Conservation (phyloP, 169 alveolate species). For the Plasmodium knowlesi region DNA sequence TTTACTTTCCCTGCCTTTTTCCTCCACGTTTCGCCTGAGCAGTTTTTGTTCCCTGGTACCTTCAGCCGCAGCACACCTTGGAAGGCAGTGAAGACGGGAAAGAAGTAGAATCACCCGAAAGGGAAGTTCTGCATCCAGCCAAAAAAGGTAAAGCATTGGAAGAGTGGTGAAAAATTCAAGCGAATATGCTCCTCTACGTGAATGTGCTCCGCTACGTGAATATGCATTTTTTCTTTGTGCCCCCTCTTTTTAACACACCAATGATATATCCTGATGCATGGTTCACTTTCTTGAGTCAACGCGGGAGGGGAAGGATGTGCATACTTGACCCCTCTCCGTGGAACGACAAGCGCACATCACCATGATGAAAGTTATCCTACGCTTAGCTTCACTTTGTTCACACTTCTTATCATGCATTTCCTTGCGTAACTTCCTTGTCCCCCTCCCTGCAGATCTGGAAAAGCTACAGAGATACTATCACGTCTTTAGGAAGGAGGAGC, state of each 20-base stretch:
- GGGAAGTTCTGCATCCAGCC: not conserved
- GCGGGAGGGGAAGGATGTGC: no score
- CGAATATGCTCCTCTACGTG: not conserved
- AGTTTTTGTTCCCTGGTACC: slow-evolving; percentile 93
- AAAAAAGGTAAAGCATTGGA: slow-evolving; percentile 23
- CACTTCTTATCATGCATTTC: slow-evolving; percentile 9
- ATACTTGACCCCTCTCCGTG: no score
- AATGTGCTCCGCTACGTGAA: slow-evolving; percentile 13
- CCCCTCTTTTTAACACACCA: not conserved
- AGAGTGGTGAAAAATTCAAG: not conserved
- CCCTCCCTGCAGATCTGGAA: slow-evolving; percentile 31
- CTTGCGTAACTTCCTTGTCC: not conserved
- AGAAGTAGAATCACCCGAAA: slow-evolving; percentile 9
- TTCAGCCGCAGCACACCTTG: slow-evolving; percentile 85
- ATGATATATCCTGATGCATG: not conserved
- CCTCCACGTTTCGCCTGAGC: not conserved
- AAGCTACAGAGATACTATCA: slow-evolving; percentile 91
- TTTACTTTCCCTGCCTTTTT: not conserved
- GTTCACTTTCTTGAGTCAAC: not conserved
- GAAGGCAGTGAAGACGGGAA: slow-evolving; percentile 38
- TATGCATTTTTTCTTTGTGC: not conserved
- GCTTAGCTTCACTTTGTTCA: not conserved
- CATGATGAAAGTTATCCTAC: no score
- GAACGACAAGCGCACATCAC: no score
- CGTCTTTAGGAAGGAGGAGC: slow-evolving; percentile 93